phyloP scores from a whole-genome alignment of 371 early-diverging fungal species.

The Vairimorpha necatrix region DNA sequence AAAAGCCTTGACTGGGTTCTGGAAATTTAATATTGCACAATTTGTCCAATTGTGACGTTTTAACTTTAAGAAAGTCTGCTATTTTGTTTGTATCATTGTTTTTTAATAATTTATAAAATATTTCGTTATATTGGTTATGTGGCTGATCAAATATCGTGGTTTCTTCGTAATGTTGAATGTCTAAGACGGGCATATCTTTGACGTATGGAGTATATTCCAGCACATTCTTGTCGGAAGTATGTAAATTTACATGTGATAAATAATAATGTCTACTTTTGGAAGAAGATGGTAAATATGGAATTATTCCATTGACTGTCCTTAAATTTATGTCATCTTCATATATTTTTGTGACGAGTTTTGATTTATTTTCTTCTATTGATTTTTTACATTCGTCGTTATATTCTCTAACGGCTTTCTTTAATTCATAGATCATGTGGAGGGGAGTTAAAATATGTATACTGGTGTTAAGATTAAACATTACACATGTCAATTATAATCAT shows the following conservation, averaged over 20 bases:
- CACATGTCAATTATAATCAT: too few relatives aligned
- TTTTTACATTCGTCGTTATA: background rate
- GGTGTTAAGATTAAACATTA: too few relatives aligned
- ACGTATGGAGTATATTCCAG: conserved; percentile 48
- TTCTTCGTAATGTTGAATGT: conserved; percentile 36
- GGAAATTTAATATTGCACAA: background rate
- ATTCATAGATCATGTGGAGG: background rate
- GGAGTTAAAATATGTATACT: too few relatives aligned
- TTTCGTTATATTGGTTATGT: background rate
- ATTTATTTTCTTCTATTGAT: conserved; percentile 6
- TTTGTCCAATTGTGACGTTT: background rate
- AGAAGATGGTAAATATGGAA: conserved; percentile 38
- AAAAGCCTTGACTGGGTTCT: too few relatives aligned
- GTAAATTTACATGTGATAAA: conserved; percentile 28
- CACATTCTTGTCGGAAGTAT: conserved; percentile 43
- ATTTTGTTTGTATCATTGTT: background rate
- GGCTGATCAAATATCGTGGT: conserved; percentile 16
- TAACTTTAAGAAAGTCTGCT: background rate
- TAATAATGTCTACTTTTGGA: conserved; percentile 29
- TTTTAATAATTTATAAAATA: background rate
- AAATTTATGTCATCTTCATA: background rate
- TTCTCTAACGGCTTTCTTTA: background rate
- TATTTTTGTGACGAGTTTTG: background rate
- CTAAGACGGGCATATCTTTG: background rate
- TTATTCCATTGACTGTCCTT: conserved; percentile 2